Percentiles rank a stretch among this genome's conserved stretches.
phyloP scores from a whole-genome alignment of 306 rosid species.

The Prunus salicina region DNA sequence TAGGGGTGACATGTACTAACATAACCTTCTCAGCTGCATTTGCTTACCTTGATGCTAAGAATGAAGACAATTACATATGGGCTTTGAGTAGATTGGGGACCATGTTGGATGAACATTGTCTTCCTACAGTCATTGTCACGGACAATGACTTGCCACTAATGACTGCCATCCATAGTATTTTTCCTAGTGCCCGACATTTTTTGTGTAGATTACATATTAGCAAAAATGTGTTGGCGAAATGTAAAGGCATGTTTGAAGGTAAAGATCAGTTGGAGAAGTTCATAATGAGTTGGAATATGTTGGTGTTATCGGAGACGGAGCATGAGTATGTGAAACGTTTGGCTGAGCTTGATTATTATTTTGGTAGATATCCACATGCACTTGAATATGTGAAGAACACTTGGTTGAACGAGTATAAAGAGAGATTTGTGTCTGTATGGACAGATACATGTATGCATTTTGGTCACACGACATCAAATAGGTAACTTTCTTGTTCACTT shows the following conservation, averaged over 20 bases:
- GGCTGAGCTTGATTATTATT: not conserved
- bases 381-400: slow-evolving; percentile 4
- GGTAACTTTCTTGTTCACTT: not conserved
- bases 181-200: not conserved
- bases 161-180: not conserved
- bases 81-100: not conserved
- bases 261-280: not conserved
- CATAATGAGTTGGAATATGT: slow-evolving; percentile 2
- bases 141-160: not conserved
- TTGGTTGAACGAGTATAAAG: not conserved
- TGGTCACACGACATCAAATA: not conserved
- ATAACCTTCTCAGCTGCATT: slow-evolving; percentile 1
- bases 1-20: not conserved
- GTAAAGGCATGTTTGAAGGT: not conserved
- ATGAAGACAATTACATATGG: slow-evolving; percentile 1
- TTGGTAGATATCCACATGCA: not conserved
- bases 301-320: not conserved
- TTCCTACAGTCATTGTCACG: not conserved
- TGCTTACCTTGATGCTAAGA: not conserved
- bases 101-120: not conserved
- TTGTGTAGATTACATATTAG: not conserved
- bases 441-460: not conserved
- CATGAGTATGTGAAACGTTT: not conserved
- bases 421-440: slow-evolving; percentile 2
- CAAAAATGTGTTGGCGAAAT: not conserved